Conservation (phyloP, 768 basidiomycete species). For the Guyanaporus albipodus region DNA sequence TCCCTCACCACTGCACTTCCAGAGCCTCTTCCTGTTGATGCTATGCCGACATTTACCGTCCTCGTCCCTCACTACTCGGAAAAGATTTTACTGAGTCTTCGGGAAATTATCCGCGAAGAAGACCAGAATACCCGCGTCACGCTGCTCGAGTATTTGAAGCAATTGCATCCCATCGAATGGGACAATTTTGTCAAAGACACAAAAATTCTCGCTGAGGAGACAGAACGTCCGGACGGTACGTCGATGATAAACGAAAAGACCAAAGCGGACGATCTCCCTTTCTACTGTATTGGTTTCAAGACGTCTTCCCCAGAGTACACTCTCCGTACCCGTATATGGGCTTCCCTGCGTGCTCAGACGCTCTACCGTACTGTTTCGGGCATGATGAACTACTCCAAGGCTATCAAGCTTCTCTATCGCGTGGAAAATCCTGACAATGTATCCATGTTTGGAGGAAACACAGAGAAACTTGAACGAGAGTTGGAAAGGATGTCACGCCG, state of each 20-base stretch:
- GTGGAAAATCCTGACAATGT: slow-evolving; percentile 99
- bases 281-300: slow-evolving; percentile 99
- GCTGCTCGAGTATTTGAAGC: slow-evolving; percentile 95
- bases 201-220: slow-evolving; percentile 95
- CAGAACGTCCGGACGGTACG: slow-evolving; percentile 52
- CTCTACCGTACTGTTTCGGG: slow-evolving; percentile 98
- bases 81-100: slow-evolving; percentile 92
- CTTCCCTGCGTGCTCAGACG: slow-evolving; percentile 95
- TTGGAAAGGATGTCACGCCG: slow-evolving; percentile 94
- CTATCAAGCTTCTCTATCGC: slow-evolving; percentile 97
- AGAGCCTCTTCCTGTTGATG: slow-evolving; percentile 92
- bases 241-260: slow-evolving; percentile 67
- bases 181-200: slow-evolving; percentile 99
- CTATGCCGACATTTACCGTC: slow-evolving; percentile 99
- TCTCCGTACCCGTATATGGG: slow-evolving; percentile 98
- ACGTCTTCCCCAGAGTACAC: slow-evolving; percentile 98
- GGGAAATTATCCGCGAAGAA: slow-evolving; percentile 98
- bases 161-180: slow-evolving; percentile 98
- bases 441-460: slow-evolving; percentile 93
- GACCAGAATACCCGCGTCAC: slow-evolving; percentile 97
- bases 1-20: slow-evolving; percentile 95
- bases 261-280: slow-evolving; percentile 91
- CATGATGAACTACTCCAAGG: slow-evolving; percentile 99
- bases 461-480: slow-evolving; percentile 92
- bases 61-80: slow-evolving; percentile 99